These are phyloP conservation scores for Pyrenula massariospora DNA, from an alignment of 495 filamentous ascomycete genomes.

Conservation along the genomic window DNA sequence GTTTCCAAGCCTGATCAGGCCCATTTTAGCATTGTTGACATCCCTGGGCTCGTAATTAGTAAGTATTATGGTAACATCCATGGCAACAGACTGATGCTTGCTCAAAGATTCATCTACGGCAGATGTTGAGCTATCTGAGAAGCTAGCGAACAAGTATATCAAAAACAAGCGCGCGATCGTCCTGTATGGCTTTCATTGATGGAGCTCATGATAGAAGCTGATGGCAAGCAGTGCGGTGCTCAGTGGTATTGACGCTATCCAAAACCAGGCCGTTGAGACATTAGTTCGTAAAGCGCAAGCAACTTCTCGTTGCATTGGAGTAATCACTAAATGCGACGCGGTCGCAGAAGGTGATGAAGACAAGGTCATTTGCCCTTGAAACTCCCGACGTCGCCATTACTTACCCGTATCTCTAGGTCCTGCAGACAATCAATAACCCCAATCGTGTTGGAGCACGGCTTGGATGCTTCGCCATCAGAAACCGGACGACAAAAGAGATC, in stretches of 20 bases:
- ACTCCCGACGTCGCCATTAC: too few relatives aligned
- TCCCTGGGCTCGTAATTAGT: slow-evolving; percentile 41
- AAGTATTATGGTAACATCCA: slow-evolving; percentile 1
- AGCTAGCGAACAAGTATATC: slow-evolving; percentile 33
- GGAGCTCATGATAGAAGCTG: neutral
- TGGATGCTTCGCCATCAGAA: slow-evolving; percentile 41
- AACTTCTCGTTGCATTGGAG: slow-evolving; percentile 34
- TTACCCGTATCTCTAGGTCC: slow-evolving; percentile 8
- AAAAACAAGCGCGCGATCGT: slow-evolving; percentile 30
- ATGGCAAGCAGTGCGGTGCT: slow-evolving; percentile 11
- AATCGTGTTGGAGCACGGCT: slow-evolving; percentile 20
- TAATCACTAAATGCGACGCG: slow-evolving; percentile 22
- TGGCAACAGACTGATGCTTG: neutral
- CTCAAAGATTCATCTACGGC: slow-evolving; percentile 4
- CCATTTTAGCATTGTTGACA: slow-evolving; percentile 40
- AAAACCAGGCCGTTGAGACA: slow-evolving; percentile 12
- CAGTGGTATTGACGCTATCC: slow-evolving; percentile 14
- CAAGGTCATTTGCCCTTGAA: slow-evolving; percentile 10
- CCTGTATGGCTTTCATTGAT: slow-evolving; percentile 14
- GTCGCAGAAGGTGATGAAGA: slow-evolving; percentile 26
- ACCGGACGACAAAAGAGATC: slow-evolving; percentile 33
- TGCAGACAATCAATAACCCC: slow-evolving; percentile 11
- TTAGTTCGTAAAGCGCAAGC: slow-evolving; percentile 26
- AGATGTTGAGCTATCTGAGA: slow-evolving; percentile 20
- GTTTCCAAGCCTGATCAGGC: slow-evolving; percentile 31